Conservation (phyloP, 495 filamentous ascomycete species). For the Chaetomium fimeti region DNA sequence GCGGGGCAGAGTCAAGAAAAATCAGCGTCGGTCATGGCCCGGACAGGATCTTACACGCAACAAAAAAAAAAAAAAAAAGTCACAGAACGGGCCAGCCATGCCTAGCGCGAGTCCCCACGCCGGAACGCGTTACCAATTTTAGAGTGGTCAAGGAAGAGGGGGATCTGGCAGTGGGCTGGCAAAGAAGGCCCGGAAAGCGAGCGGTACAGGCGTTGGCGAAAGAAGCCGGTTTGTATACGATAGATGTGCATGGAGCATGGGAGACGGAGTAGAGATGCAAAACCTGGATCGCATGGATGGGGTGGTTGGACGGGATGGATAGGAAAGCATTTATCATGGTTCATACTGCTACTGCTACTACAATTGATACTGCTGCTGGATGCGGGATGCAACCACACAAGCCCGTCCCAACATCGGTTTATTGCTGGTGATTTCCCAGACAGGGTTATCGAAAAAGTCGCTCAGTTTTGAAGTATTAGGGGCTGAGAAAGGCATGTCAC, state of each 20-base stretch:
- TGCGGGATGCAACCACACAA: not conserved
- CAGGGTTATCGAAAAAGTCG: not conserved
- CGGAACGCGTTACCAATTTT: too few relatives aligned
- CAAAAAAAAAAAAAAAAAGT: not conserved
- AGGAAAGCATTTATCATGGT: not conserved
- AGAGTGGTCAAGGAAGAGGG: too few relatives aligned
- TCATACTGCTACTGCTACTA: constrained; percentile 2
- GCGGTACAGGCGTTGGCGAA: not conserved
- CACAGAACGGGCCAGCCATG: too few relatives aligned
- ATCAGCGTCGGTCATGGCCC: too few relatives aligned
- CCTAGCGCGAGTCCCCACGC: too few relatives aligned
- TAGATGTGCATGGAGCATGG: constrained; percentile 2
- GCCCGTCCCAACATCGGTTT: not conserved
- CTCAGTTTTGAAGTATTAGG: too few relatives aligned
- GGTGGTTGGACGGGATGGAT: not conserved
- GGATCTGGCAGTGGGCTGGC: too few relatives aligned
- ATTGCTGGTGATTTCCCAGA: not conserved
- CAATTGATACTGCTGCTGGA: not conserved
- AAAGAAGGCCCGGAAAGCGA: too few relatives aligned
- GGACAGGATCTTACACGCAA: too few relatives aligned
- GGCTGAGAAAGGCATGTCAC: too few relatives aligned
- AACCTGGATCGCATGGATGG: constrained; percentile 15
- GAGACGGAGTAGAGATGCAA: not conserved
- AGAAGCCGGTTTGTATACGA: constrained; percentile 3
- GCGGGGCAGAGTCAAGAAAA: not conserved